Base-by-base conservation (phyloP, 345 rosid genomes). In the Pseudoturritis turrita region DNA sequence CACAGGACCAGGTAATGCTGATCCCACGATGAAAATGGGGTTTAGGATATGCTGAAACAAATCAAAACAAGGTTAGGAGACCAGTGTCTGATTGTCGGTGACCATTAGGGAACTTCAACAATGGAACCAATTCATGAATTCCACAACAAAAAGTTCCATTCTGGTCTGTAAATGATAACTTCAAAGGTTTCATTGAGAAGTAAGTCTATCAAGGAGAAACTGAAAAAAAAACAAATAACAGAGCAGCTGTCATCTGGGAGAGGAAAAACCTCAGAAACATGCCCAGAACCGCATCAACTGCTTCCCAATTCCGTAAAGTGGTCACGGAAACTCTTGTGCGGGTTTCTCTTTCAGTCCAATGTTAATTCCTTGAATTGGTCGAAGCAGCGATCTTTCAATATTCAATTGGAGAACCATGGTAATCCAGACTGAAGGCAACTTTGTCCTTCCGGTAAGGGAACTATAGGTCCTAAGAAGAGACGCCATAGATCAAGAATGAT, bases 401-500 rank as follows among this genome's bases (percentile, higher is more conserved):
- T 70, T 79, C 62, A 71, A 40, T 35, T 26, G 31, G 85, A 75
- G 69, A 95, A 85, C 98, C 99, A 95, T 45, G 89, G 91, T 41
- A 92, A 79, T 61, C 94, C 98, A 2, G 96, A 85, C 63, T 89
- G 83, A 65, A 71, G 69, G 77, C 97, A 88, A n/a, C 76, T 85
- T 60, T 76, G 76, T 15, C 88, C 62, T 17, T 80, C 85, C 1
- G 88, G 79, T 37, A 84, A 22, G 4, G 85, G 84, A 62, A 92
- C 85, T 31, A 95, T 87, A 44, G 99, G 98, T 80, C 99, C 99
- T 2, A 95, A 84, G 80, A 85, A 86, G 71, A 95, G 78, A 59
- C 97, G 92, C 99, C 99, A 92, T 63, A 91, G 72, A 75, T 95
- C 96, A 18, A 95, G 98, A 77, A 91, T 87, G 71, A 95, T 95